Conservation (phyloP, 768 basidiomycete genomes). For the Mycena kentingensis region DNA sequence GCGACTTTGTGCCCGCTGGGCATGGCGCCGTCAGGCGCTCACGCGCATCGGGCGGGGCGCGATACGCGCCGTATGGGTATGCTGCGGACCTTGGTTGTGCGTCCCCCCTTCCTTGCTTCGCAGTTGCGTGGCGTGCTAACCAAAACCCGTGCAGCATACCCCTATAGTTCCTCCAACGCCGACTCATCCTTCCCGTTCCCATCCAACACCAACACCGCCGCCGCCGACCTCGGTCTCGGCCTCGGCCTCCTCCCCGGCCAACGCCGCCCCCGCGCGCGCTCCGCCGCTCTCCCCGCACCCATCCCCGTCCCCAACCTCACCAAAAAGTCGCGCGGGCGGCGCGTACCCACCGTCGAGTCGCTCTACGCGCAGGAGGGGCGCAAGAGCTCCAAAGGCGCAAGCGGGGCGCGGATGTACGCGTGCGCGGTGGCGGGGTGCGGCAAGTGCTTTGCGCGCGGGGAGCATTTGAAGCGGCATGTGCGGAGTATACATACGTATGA, state of each 20-base stretch:
- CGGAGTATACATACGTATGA: slow-evolving; percentile 81
- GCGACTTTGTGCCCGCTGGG: background rate
- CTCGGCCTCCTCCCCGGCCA: background rate
- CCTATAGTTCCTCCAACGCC: no score
- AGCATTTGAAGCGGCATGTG: slow-evolving; percentile 83
- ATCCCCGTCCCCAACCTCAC: background rate
- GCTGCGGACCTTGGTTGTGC: background rate
- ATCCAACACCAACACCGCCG: no score
- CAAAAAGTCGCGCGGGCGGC: background rate
- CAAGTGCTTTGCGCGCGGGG: slow-evolving; percentile 78
- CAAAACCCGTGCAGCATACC: no score
- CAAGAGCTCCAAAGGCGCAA: no score
- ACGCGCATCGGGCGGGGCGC: background rate
- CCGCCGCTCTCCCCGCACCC: background rate
- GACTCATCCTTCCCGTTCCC: no score
- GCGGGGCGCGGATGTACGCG: slow-evolving; percentile 55
- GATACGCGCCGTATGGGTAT: background rate
- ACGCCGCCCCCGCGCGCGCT: background rate
- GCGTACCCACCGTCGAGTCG: background rate
- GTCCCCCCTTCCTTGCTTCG: background rate
- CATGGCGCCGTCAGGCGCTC: background rate
- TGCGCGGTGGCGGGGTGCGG: slow-evolving; percentile 74
- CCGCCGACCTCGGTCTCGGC: no score
- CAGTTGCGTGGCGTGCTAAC: no score
- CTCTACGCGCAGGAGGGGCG: no score